These are phyloP conservation scores for Aspergillus sparsus DNA, from an alignment of 495 filamentous ascomycete genomes.

Conservation along the genomic window DNA sequence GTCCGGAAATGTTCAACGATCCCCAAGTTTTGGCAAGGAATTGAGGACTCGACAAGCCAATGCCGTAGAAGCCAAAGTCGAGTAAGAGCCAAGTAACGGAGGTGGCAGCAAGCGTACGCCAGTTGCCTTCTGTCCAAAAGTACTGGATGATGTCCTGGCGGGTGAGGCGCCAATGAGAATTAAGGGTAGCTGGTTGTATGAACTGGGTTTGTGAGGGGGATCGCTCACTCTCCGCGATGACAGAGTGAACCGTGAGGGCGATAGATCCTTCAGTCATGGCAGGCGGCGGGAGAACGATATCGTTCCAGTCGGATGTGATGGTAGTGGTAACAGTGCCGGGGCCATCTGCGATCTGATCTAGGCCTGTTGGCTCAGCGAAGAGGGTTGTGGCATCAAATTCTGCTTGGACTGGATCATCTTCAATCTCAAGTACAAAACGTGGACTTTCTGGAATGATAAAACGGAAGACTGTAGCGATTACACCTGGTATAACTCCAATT, in stretches of 20 bases:
- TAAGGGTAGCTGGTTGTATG: conserved; percentile 41
- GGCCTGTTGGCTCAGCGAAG: conserved; percentile 30
- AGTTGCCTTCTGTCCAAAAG: conserved; percentile 54
- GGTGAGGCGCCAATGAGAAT: conserved; percentile 46
- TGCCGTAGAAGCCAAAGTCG: conserved; percentile 59
- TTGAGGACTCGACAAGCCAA: conserved; percentile 51
- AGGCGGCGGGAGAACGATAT: conserved; percentile 25
- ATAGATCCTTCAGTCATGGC: conserved; percentile 30
- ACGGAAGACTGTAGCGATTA: conserved; percentile 58
- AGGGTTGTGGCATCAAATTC: conserved; percentile 49
- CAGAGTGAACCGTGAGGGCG: conserved; percentile 32
- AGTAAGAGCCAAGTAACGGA: conserved; percentile 53
- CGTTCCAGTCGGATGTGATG: conserved; percentile 21
- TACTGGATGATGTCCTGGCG: conserved; percentile 47
- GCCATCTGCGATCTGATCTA: background rate
- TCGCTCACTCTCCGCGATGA: conserved; percentile 22
- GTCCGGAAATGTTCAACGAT: conserved; percentile 32
- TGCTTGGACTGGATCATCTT: conserved; percentile 48
- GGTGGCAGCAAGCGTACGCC: conserved; percentile 52
- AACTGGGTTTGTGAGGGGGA: conserved; percentile 25
- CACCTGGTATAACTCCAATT: conserved; percentile 60
- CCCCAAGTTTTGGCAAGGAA: conserved; percentile 48
- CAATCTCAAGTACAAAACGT: conserved; percentile 56
- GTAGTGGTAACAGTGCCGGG: conserved; percentile 10
- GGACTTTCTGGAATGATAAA: conserved; percentile 64